A percentile compares a stretch with the other conserved stretches of the same genome.
These are phyloP conservation scores for Ministeria vibrans DNA, from an alignment of 78 protist genomes.

Conservation along the genomic window DNA sequence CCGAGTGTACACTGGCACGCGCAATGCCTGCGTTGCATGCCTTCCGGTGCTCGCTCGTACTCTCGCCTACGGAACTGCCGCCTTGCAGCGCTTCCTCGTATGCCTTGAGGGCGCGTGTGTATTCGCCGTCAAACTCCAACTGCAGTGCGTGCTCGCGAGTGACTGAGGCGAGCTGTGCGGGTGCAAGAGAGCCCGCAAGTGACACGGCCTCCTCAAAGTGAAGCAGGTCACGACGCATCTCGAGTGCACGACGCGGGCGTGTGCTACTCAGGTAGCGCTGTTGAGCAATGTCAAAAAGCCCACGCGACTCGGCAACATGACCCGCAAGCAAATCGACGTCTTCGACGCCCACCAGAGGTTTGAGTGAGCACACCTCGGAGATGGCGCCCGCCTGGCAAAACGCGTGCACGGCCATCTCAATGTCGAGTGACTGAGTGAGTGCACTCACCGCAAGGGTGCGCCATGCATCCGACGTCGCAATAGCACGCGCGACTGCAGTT, in stretches of 20 bases:
- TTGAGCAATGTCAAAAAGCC: conserved; percentile 51
- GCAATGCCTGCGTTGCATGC: background rate
- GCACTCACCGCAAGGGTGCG: conserved; percentile 29
- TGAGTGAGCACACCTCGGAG: conserved; percentile 53
- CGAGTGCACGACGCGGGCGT: conserved; percentile 54
- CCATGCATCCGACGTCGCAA: conserved; percentile 18
- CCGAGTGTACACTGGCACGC: background rate
- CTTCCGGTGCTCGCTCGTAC: background rate
- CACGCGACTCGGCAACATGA: conserved; percentile 36
- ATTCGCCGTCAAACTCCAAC: conserved; percentile 63
- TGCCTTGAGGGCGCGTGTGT: background rate
- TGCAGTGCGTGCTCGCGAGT: conserved; percentile 57
- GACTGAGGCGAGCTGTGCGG: conserved; percentile 40
- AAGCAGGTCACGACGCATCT: conserved; percentile 63
- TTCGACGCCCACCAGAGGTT: conserved; percentile 23
- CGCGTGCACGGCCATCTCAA: conserved; percentile 31
- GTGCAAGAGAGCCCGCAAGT: conserved; percentile 55
- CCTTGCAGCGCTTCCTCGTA: too few relatives aligned
- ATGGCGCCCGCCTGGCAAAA: conserved; percentile 46
- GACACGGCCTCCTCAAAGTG: conserved; percentile 73
- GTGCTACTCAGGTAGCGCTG: conserved; percentile 29
- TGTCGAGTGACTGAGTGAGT: conserved; percentile 40
- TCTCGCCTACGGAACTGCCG: too few relatives aligned
- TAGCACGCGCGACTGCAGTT: conserved; percentile 13
- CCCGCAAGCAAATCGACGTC: conserved; percentile 55